phyloP scores from a whole-genome alignment of 192 early-diverging fungal species.

The Umbelopsis sp. region DNA sequence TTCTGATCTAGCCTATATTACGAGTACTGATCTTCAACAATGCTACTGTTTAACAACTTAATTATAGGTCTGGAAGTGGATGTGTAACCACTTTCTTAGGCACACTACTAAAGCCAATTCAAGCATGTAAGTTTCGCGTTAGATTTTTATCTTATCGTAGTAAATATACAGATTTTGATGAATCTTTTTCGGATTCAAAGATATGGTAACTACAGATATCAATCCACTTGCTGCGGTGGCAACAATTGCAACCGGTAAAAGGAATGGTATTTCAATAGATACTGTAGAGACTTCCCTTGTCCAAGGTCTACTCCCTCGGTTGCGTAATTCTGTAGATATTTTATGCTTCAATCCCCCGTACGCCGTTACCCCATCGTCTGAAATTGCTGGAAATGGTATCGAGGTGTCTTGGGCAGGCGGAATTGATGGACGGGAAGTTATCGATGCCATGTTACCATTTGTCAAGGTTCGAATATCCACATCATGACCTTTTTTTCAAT shows the following conservation, averaged over 20 bases:
- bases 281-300: conserved; percentile 66
- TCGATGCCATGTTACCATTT: conserved; percentile 76
- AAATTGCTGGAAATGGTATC: conserved; percentile 72
- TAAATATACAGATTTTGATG: background rate
- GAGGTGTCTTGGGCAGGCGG: conserved; percentile 95
- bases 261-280: conserved; percentile 65
- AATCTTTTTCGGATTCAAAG: conserved; percentile 23
- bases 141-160: too few relatives aligned
- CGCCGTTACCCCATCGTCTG: conserved; percentile 81
- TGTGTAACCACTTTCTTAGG: conserved; percentile 82
- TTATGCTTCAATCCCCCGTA: conserved; percentile 96
- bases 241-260: conserved; percentile 62
- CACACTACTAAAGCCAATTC: background rate
- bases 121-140: conserved; percentile 13
- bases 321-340: conserved; percentile 68
- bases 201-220: conserved; percentile 78
- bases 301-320: conserved; percentile 52
- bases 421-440: conserved; percentile 83
- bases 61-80: conserved; percentile 75
- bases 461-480: conserved; percentile 49
- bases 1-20: background rate
- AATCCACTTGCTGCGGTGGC: conserved; percentile 73
- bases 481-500: background rate
- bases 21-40: background rate
- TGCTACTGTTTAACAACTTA: background rate